Base-by-base conservation (phyloP, 768 basidiomycete genomes). In the Amanita muscaria region DNA sequence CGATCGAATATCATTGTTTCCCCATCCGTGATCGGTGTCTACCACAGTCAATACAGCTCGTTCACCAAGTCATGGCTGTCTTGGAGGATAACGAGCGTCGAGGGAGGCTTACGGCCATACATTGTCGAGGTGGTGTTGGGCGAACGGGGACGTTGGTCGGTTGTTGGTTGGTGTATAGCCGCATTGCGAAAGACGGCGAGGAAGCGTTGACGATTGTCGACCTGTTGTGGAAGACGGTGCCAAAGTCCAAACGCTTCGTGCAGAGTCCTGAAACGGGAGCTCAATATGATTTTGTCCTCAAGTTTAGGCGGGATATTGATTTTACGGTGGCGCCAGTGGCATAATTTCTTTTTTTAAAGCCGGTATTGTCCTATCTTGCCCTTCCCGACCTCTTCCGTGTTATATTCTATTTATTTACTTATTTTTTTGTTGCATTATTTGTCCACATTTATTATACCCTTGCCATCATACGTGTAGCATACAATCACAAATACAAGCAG, bases 91-190 rank as follows among this genome's bases (percentile, higher is more conserved):
- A 82, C 52, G 72, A 79, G 49, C 56, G 55, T 5, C 69, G 76
- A 3, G 77, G 74, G 2, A 69, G 83, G 11, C 69, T 79, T 25
- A 67, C 64, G n/a, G 85, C 83, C 4, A 83, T 88, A 4, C 85
- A 88, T 55, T 88, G 85, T 56, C 72, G 83, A 7, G 85, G 85
- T 2, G 85, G 85, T 0, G 87, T 87, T 39, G 85, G 84, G 1
- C 65, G 84, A 51, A 80, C 80, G 43, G 83, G 83, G 5, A 65
- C 69, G 58, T 68, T 72, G 0, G 62, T 72, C 33, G 83, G 84
- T 11, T 87, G 84, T 57, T 87, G 83, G 82, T 74, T 87, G 30
- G 80, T 85, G 30, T 75, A 85, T 59, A 76, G 76, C 15, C 76
- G 76, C 1, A 59, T 65, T 42, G 83, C 79, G 37, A 66, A 64